Base-by-base conservation (phyloP, 75 land plant species). In the Pinus taeda region DNA sequence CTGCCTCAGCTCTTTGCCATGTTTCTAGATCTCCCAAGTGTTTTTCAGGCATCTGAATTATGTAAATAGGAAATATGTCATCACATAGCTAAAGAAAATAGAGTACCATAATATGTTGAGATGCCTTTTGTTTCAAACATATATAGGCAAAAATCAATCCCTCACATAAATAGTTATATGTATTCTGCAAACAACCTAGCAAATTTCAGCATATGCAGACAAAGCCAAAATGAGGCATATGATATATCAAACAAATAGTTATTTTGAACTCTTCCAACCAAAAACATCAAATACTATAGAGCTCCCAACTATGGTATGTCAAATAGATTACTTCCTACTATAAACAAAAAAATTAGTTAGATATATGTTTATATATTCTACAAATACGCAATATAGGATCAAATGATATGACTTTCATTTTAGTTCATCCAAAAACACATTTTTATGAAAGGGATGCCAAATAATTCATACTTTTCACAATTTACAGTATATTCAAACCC, bases 1-100 rank as follows among this genome's bases (percentile, higher is more conserved):
- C 92, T 71, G 81, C 83, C 77, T 97, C 98, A 69, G 99, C 99
- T 59, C 88, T 90, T 30, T 91, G 83, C 99, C 99, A 97, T 26
- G 93, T 86, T 72, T 85, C 92, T 57, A 89, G 69, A 39, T 95
- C 98, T 29, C 99, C 99, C 59, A 97, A 73, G 73, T 84, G 92
- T 33, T 95, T 95, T 76, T 95, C 98, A 49, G 99, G 99, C 82
- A 98, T 87, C 99, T 97, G 76, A n/a, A 83, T 37, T 37, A 45
- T 45, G 7, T 45, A 45, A 45, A 45, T 7, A 45, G 1, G 53
- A 45, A 45, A 45, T 7, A 69, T 42, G 37, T 37, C 71, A 37
- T 67, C 45, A 45, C 53, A 18, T 60, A 60, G 21, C 18, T 4
- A 60, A 45, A 56, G 24, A 73, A 71, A 56, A 45, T 4, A 4